A percentile compares a stretch with the other conserved stretches of the same genome.
phyloP scores from a whole-genome alignment of 202 grass and related monocot species.

The Eragrostis tef region DNA sequence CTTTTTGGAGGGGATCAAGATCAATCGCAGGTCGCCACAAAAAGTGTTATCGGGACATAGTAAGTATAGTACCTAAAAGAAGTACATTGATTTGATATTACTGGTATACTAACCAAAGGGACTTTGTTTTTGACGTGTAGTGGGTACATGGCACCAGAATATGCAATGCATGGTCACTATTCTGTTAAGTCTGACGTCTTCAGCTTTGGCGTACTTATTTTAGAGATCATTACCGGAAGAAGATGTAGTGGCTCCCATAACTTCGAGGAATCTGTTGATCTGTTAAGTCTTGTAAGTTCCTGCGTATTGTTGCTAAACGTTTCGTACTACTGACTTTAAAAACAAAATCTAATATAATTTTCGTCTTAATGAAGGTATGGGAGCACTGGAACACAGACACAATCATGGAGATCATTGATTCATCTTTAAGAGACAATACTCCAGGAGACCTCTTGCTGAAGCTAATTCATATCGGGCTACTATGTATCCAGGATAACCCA shows the following conservation, averaged over 20 bases:
- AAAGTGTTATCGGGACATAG: slow-evolving; percentile 59
- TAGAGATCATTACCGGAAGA: slow-evolving; percentile 67
- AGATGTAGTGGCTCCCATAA: slow-evolving; percentile 54
- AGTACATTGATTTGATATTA: not conserved
- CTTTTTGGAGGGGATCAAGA: slow-evolving; percentile 61
- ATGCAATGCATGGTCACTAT: slow-evolving; percentile 64
- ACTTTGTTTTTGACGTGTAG: slow-evolving; percentile 41
- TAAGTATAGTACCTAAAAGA: slow-evolving; percentile 44
- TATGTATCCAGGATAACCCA: slow-evolving; percentile 66
- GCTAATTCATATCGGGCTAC: slow-evolving; percentile 56
- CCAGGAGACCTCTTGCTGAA: slow-evolving; percentile 52
- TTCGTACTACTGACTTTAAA: not conserved
- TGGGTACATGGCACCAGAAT: slow-evolving; percentile 73
- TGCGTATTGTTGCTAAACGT: not conserved
- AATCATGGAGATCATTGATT: slow-evolving; percentile 51
- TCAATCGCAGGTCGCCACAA: slow-evolving; percentile 52
- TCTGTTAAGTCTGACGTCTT: slow-evolving; percentile 66
- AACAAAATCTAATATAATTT: not conserved
- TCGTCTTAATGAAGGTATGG: slow-evolving; percentile 50
- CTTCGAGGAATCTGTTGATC: slow-evolving; percentile 49
- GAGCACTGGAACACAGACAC: slow-evolving; percentile 56
- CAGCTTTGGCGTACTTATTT: slow-evolving; percentile 66
- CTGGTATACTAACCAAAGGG: not conserved
- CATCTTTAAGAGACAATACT: slow-evolving; percentile 29
- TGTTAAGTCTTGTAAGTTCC: slow-evolving; percentile 57